Evolutionary conservation across 2,329 filamentous ascomycete species (phyloP).

Genomic region (Fusarium anthophilum): DNA sequence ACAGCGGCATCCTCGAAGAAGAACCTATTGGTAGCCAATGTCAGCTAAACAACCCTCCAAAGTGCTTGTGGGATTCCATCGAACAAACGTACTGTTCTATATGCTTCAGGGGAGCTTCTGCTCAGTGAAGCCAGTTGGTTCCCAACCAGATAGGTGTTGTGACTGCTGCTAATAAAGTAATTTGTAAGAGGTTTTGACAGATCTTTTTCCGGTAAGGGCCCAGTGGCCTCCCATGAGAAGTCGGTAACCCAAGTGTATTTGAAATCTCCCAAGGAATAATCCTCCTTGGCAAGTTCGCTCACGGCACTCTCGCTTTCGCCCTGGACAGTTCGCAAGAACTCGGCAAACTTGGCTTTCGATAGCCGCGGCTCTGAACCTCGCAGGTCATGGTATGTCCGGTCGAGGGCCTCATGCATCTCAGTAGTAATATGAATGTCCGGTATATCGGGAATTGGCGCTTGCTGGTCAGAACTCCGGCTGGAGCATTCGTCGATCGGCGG

Average conservation of each 20-base stretch:
- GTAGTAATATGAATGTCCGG: conserved; percentile 56
- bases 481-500: conserved; percentile 38
- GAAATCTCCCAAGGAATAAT: conserved; percentile 60
- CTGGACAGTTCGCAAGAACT: conserved; percentile 62
- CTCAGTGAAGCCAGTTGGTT: conserved; percentile 78
- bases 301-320: conserved; percentile 50
- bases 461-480: conserved; percentile 34
- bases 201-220: conserved; percentile 62
- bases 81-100: conserved; percentile 71
- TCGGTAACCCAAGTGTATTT: conserved; percentile 57
- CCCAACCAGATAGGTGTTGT: conserved; percentile 91
- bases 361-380: conserved; percentile 47
- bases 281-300: conserved; percentile 48
- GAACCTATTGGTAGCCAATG: conserved; percentile 59
- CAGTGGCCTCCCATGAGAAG: conserved; percentile 56
- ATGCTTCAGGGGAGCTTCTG: conserved; percentile 79
- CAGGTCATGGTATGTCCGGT: conserved; percentile 58
- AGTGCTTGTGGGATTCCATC: not conserved
- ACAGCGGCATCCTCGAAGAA: conserved; percentile 82
- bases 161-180: conserved; percentile 94
- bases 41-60: not conserved
- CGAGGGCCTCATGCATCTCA: conserved; percentile 59
- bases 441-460: conserved; percentile 36
- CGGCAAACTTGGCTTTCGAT: conserved; percentile 51
- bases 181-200: conserved; percentile 77